Conservation (phyloP, 441 rosid genomes). For the Hypseocharis bilobata region DNA sequence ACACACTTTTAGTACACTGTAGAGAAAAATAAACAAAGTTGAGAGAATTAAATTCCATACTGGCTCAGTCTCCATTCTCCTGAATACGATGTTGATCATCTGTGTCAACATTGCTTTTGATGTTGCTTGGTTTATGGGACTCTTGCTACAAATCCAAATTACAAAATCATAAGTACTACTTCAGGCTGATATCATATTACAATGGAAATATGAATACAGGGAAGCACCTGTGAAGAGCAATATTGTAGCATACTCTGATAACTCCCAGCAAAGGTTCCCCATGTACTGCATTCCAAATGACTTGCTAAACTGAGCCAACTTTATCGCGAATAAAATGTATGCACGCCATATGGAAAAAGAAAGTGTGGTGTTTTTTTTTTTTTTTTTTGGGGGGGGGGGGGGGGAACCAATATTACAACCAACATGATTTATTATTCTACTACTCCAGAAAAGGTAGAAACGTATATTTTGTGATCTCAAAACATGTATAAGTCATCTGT, state of each 20-base stretch:
- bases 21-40: conserved; percentile 13
- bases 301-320: not conserved
- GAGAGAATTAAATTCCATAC: conserved; percentile 35
- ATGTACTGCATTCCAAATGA: conserved; percentile 57
- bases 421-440: too few species aligned
- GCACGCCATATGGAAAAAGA: too few species aligned
- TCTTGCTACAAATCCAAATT: conserved; percentile 67
- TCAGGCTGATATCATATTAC: conserved; percentile 17
- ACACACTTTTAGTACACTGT: not conserved
- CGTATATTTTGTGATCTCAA: too few species aligned
- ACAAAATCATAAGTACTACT: conserved; percentile 27
- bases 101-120: conserved; percentile 99
- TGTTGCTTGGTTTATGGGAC: conserved; percentile 94
- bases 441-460: too few species aligned
- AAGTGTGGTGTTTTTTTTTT: too few species aligned
- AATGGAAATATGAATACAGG: conserved; percentile 16
- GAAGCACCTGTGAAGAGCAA: conserved; percentile 84
- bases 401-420: too few species aligned
- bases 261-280: conserved; percentile 96
- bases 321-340: not conserved
- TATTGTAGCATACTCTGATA: conserved; percentile 89
- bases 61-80: conserved; percentile 93
- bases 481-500: too few species aligned
- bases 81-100: conserved; percentile 84
- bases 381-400: too few species aligned